phyloP scores from a whole-genome alignment of 2,329 filamentous ascomycete genomes.

The Ophiobolus disseminans region DNA sequence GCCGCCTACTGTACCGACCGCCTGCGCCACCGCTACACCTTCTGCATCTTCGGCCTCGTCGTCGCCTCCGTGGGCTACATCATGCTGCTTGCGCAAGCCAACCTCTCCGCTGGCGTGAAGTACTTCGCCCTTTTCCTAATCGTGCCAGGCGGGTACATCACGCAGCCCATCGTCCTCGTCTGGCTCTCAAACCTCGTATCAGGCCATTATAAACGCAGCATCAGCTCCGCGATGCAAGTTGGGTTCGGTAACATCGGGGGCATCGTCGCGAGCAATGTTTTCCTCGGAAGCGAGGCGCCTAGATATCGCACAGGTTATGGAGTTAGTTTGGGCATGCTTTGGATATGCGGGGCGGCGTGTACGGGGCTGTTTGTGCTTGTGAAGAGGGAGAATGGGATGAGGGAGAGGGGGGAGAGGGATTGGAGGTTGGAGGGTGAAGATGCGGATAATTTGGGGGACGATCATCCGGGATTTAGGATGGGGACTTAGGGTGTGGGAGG shows the following conservation, averaged over 20 bases:
- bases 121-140: slow-evolving; percentile 65
- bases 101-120: slow-evolving; percentile 54
- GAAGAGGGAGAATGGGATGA: slow-evolving; percentile 56
- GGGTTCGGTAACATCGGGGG: slow-evolving; percentile 59
- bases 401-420: slow-evolving; percentile 57
- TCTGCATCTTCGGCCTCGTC: slow-evolving; percentile 58
- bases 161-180: slow-evolving; percentile 61
- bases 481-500: too few species aligned
- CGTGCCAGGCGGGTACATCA: slow-evolving; percentile 61
- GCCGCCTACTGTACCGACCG: slow-evolving; percentile 58
- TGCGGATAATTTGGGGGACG: slow-evolving; percentile 59
- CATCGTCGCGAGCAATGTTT: slow-evolving; percentile 60
- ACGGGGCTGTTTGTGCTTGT: slow-evolving; percentile 52
- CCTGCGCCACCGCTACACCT: slow-evolving; percentile 60
- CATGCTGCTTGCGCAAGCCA: slow-evolving; percentile 58
- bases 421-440: slow-evolving; percentile 52
- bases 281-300: slow-evolving; percentile 54
- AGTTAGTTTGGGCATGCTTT: slow-evolving; percentile 57
- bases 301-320: slow-evolving; percentile 59
- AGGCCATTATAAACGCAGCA: slow-evolving; percentile 64
- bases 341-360: slow-evolving; percentile 55
- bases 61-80: slow-evolving; percentile 63
- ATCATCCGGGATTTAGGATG: slow-evolving; percentile 60
- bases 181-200: slow-evolving; percentile 66
- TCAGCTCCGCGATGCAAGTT: slow-evolving; percentile 58